Evolutionary conservation across 257 asterid genomes (phyloP), one percentile per base, ranked within the genome.

Genomic region (Jaltomata sinuosa): DNA sequence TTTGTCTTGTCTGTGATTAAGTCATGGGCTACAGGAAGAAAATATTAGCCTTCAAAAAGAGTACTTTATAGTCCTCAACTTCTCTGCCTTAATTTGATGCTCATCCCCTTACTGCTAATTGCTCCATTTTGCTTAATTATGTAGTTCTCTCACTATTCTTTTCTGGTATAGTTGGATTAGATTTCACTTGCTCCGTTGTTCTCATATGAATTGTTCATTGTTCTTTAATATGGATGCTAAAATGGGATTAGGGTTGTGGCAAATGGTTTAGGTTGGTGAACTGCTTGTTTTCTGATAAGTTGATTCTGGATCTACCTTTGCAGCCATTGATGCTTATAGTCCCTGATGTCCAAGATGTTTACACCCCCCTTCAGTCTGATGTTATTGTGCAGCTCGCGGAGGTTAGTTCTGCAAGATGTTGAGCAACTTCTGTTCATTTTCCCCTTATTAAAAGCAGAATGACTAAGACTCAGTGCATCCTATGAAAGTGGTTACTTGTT

Each of bases 311-410:
- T 40, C 38, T 83, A 11, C 65, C 25, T 71, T 89, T 90, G 92
- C 98, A 96, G 99, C 98, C 98, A 29, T 87, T 94, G 92, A 96
- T 96, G 99, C 98, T 96, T 84, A 90, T 96, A 87, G 98, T 96
- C 86, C 98, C 99, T 84, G 99, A 96, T 82, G 95, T 96, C 68
- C 98, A 93, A 91, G 99, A 94, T 67, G 99, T 96, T 72, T 96
- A 96, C 88, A 96, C 99, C 82, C 99, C 99, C 83, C 98, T 94
- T 6, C 89, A 93, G 85, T 94, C 95, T 87, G 99, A 96, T 87
- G 92, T 96, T 82, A 90, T 96, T 84, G 99, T 96, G 88, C 97
- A 84, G 87, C 94, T 96, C 85, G 87, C 98, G 59, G 99, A 96
- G 99, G 99, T 96, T 68, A 16, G 74, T 53, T 78, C 54, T 84